Evolutionary conservation across 2,329 filamentous ascomycete genomes (phyloP), one percentile per base, ranked within the genome.

Genomic region (Hypoxylon rubiginosum): DNA sequence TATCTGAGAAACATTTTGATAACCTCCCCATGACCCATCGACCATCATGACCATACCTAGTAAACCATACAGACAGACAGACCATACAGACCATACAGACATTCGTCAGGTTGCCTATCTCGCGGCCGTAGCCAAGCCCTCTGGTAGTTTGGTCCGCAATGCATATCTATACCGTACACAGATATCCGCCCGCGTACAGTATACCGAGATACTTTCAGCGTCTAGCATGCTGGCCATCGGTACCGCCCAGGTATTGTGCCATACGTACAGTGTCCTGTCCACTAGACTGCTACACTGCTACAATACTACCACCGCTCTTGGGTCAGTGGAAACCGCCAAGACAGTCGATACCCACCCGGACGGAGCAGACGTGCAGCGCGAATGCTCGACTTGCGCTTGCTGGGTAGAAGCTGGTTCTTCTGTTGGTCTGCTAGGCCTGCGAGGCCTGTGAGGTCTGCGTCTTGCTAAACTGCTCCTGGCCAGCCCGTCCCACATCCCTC

Each of bases 251-350:
- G 39, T 46, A 19, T 21, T 10, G n/a, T 30, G 19, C 7, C 1
- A 13, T 45, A 51, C 21, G 26, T 59, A 59, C 56, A 46, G 49
- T 58, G 54, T 4, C 53, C 30, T 58, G 53, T 48, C 61, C 62
- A 65, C 66, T 48, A 41, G 58, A 51, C 41, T 41, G 45, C 45
- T 56, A 62, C 62, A 36, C 51, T 66, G 49, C 39, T 43, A 43
- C 39, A 2, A 10, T 21, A 34, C 32, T 41, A 43, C 39, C 39
- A 43, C 39, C 39, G 39, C 52, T 50, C 52, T 62, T 53, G 55
- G 54, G n/a, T 32, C 58, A 55, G 58, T 63, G 61, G 58, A 63
- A 67, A 65, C 64, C 43, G 67, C 67, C 67, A 70, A 70, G 67
- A n/a, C 59, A 64, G 34, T n/a, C 56, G 52, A 67, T 68, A 70